A percentile compares a stretch with the other conserved stretches of the same genome.
Conservation (phyloP, 2,329 filamentous ascomycete genomes). For the Colletotrichum tamarilloi region DNA sequence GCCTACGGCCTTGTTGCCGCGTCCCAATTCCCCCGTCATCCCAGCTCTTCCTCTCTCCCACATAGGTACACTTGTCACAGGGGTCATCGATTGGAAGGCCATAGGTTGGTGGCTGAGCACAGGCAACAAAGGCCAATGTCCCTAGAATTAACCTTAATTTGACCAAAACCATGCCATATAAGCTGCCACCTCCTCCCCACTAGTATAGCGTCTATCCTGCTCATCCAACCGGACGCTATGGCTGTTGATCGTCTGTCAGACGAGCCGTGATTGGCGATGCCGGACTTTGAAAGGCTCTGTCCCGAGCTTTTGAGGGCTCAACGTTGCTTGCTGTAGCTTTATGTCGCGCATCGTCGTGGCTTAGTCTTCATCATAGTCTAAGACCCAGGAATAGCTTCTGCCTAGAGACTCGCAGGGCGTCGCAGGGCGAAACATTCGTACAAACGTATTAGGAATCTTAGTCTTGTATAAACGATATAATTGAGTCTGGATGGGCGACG, state of each 20-base stretch:
- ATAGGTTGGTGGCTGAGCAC: neutral
- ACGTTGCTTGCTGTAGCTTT: too few species aligned
- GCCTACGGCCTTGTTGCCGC: neutral
- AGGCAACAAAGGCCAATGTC: neutral
- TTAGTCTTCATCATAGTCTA: neutral
- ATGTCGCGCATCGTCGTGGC: neutral
- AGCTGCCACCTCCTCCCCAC: neutral
- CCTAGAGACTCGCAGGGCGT: too few species aligned
- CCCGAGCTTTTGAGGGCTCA: neutral
- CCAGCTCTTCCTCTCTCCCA: neutral
- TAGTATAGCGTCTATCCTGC: neutral
- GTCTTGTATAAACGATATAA: neutral
- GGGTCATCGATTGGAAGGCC: neutral
- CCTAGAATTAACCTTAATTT: neutral
- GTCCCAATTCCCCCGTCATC: neutral
- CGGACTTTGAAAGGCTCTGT: neutral
- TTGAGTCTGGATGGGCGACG: neutral
- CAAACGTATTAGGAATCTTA: too few species aligned
- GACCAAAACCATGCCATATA: neutral
- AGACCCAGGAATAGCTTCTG: neutral
- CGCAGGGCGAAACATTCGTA: too few species aligned
- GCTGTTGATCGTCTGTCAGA: neutral
- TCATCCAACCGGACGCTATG: neutral
- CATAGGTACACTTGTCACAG: neutral
- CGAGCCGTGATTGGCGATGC: constrained; percentile 12